A percentile compares a stretch with the other conserved stretches of the same genome.
phyloP scores from a whole-genome alignment of 768 basidiomycete species.

The Auricularia sp. region DNA sequence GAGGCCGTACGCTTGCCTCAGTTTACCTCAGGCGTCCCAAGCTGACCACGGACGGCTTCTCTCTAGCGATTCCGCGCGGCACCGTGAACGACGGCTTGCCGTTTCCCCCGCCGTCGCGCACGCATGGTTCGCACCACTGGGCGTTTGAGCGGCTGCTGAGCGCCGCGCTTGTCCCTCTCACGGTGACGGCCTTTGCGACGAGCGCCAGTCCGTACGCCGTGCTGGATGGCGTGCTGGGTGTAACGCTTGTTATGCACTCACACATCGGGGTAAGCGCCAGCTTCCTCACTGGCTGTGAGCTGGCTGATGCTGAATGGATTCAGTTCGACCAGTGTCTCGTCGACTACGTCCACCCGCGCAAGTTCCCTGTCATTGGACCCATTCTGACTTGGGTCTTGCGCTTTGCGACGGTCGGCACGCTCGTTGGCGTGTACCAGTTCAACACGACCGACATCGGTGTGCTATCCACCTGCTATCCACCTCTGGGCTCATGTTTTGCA shows the following conservation, averaged over 20 bases:
- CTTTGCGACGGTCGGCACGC: slow-evolving; percentile 63
- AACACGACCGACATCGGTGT: slow-evolving; percentile 96
- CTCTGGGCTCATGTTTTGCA: too few relatives aligned
- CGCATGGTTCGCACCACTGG: slow-evolving; percentile 86
- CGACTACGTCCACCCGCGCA: slow-evolving; percentile 90
- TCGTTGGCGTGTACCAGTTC: slow-evolving; percentile 93
- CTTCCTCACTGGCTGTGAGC: slow-evolving; percentile 16
- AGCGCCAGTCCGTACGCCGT: slow-evolving; percentile 70
- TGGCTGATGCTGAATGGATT: neutral
- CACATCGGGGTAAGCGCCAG: slow-evolving; percentile 71
- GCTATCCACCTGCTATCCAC: slow-evolving; percentile 15
- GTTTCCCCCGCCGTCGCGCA: slow-evolving; percentile 72
- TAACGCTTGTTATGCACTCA: slow-evolving; percentile 85
- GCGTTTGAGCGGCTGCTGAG: slow-evolving; percentile 90
- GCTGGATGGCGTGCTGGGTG: slow-evolving; percentile 80
- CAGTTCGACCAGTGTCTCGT: slow-evolving; percentile 70
- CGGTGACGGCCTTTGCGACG: slow-evolving; percentile 76
- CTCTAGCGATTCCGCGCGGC: slow-evolving; percentile 61
- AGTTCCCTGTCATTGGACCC: slow-evolving; percentile 77
- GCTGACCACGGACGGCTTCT: neutral
- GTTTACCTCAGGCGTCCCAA: neutral
- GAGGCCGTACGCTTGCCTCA: neutral
- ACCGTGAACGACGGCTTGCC: slow-evolving; percentile 91
- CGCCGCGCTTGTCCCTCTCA: slow-evolving; percentile 80
- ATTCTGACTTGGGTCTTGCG: slow-evolving; percentile 65